Evolutionary conservation across 1,284 basidiomycete species (phyloP).

Genomic region (Naganishia sp.): DNA sequence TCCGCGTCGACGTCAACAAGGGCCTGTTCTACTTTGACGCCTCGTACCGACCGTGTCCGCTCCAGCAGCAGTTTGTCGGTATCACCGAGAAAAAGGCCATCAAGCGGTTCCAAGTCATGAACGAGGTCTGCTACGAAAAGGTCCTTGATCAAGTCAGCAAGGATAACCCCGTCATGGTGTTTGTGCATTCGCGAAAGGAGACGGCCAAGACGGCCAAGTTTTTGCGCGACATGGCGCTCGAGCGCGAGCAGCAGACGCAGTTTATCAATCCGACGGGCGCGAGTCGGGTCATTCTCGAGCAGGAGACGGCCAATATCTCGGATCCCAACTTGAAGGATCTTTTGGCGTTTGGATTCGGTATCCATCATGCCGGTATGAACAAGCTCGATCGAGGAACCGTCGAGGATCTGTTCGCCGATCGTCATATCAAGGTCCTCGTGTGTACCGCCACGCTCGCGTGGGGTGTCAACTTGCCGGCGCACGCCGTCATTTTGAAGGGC

Average conservation of each 20-base stretch:
- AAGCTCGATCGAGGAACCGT: constrained; percentile 88
- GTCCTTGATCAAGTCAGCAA: constrained; percentile 80
- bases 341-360: constrained; percentile 93
- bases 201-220: constrained; percentile 97
- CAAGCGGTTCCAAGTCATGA: constrained; percentile 96
- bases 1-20: constrained; percentile 87
- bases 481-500: constrained; percentile 98
- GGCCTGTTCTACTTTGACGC: constrained; percentile 98
- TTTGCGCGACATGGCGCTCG: constrained; percentile 90
- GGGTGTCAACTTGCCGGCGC: constrained; percentile 98
- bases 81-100: constrained; percentile 99
- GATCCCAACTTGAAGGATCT: constrained; percentile 85
- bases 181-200: constrained; percentile 97
- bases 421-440: constrained; percentile 90
- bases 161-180: constrained; percentile 82
- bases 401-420: constrained; percentile 92
- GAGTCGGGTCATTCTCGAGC: constrained; percentile 79
- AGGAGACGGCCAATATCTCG: constrained; percentile 80
- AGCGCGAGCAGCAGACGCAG: constrained; percentile 92
- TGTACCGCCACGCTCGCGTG: constrained; percentile 98
- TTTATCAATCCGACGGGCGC: constrained; percentile 91
- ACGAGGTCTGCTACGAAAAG: constrained; percentile 99
- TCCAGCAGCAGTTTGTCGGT: constrained; percentile 96
- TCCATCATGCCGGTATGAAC: constrained; percentile 99
- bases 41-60: constrained; percentile 86